These are phyloP conservation scores for Penicillium expansum DNA, from an alignment of 2,329 filamentous ascomycete genomes.

Conservation along the genomic window DNA sequence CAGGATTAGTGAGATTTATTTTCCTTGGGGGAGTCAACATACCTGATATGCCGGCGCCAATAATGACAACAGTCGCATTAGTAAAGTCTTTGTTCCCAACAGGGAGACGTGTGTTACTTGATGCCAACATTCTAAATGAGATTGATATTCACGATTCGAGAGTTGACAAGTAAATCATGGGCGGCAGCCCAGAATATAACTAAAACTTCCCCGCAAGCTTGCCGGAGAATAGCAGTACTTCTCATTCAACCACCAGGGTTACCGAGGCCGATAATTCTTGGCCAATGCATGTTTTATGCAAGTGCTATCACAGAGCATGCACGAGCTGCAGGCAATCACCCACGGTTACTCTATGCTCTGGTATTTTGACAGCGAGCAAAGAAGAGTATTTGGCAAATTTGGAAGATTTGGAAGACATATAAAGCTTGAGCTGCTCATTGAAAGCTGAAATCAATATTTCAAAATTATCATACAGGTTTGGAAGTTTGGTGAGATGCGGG, in stretches of 20 bases:
- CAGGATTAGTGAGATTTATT: conserved; percentile 1
- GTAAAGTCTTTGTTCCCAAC: conserved; percentile 51
- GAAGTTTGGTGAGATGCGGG: conserved; percentile 11
- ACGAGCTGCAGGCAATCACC: neutral
- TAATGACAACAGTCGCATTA: conserved; percentile 55
- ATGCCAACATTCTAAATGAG: conserved; percentile 4
- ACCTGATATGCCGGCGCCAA: conserved; percentile 57
- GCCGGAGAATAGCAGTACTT: neutral
- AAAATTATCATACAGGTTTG: neutral
- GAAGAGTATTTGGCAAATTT: no score
- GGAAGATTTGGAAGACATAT: neutral
- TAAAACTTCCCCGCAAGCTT: neutral
- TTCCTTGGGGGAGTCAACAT: conserved; percentile 2
- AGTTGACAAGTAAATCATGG: neutral
- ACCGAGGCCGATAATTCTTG: conserved; percentile 5
- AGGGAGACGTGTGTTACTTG: conserved; percentile 12
- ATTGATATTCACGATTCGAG: neutral
- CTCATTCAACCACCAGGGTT: neutral
- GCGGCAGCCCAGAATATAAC: neutral
- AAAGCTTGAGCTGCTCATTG: neutral
- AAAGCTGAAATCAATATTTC: neutral
- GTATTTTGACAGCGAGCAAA: no score
- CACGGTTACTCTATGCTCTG: no score
- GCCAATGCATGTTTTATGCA: neutral
- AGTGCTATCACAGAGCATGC: neutral